Evolutionary conservation across 2,329 filamentous ascomycete species (phyloP).

Genomic region (Claviceps maximensis): DNA sequence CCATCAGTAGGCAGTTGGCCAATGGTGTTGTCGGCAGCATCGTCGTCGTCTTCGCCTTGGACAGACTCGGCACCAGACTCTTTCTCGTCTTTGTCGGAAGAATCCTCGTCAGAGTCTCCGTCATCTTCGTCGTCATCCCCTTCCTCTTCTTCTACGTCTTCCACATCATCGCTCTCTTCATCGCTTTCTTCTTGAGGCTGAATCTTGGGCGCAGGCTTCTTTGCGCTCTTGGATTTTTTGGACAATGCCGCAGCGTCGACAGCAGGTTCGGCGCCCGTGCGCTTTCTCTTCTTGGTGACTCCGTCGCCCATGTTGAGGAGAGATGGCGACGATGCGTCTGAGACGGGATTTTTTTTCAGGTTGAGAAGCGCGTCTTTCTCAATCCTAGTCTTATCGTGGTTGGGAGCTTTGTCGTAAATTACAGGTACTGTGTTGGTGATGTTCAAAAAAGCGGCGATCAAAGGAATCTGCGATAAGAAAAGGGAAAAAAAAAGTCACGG

Average conservation of each 20-base stretch:
- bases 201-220: conserved; percentile 19
- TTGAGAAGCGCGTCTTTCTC: background rate
- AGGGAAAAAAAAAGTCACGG: conserved; percentile 9
- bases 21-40: conserved; percentile 14
- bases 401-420: background rate
- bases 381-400: background rate
- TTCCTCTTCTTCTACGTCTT: conserved; percentile 16
- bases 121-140: conserved; percentile 11
- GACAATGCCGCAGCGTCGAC: conserved; percentile 10
- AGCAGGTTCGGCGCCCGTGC: conserved; percentile 21
- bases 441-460: conserved; percentile 4
- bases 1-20: conserved; percentile 24
- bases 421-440: background rate
- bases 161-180: conserved; percentile 17
- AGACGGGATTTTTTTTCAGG: background rate
- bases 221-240: conserved; percentile 30
- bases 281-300: conserved; percentile 32
- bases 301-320: conserved; percentile 21
- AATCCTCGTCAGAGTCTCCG: conserved; percentile 12
- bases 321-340: background rate
- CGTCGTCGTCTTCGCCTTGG: conserved; percentile 6
- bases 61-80: conserved; percentile 9
- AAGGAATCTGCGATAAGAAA: conserved; percentile 4
- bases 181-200: conserved; percentile 16
- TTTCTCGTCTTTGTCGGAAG: conserved; percentile 14